Evolutionary conservation across 768 basidiomycete genomes (phyloP), one percentile per base, ranked within the genome.

Genomic region (Coprinopsis cinerea): DNA sequence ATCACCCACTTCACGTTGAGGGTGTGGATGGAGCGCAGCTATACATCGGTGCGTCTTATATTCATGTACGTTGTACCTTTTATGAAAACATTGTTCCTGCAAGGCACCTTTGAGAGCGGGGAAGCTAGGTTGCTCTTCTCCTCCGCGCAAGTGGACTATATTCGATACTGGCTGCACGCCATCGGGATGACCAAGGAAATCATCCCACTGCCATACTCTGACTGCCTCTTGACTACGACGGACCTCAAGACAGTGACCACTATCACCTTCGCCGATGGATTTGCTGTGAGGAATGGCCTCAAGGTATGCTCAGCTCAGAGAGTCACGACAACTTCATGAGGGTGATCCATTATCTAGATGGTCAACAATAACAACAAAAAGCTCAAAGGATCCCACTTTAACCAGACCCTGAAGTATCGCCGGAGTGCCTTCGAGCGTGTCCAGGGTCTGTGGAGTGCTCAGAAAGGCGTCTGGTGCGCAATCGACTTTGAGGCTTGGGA

Each of bases 401-500:
- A 81, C 57, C 70, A 77, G 7, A 64, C 67, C 13, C 70, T 89
- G 28, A 71, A 68, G 13, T 65, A 75, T 20, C 75, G 85, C 11
- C 79, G 88, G 7, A 67, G 78, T 46, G 59, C 71, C 13, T 92
- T 92, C 60, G 88, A 91, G 60, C 77, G 76, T 4, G 75, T 82
- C 22, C 81, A 88, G 15, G 61, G 72, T 2, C 70, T 81, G 46
- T 91, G 83, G 82, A 65, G 67, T 0, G 74, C 74, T 51, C 79
- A 82, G 60, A 72, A 63, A 22, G 89, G 87, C 35, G 76, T 78
- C 3, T 92, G 88, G 85, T 78, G 78, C 59, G 79, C 88, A 14
- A 64, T 92, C 44, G 91, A 92, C 62, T 83, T 92, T 54, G 91
- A 92, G 65, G 79, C 76, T 15, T 92, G 88, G 88, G 91, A 93